A percentile compares a stretch with the other conserved stretches of the same genome.
Conservation (phyloP, 345 rosid genomes). For the Salix purpurea region DNA sequence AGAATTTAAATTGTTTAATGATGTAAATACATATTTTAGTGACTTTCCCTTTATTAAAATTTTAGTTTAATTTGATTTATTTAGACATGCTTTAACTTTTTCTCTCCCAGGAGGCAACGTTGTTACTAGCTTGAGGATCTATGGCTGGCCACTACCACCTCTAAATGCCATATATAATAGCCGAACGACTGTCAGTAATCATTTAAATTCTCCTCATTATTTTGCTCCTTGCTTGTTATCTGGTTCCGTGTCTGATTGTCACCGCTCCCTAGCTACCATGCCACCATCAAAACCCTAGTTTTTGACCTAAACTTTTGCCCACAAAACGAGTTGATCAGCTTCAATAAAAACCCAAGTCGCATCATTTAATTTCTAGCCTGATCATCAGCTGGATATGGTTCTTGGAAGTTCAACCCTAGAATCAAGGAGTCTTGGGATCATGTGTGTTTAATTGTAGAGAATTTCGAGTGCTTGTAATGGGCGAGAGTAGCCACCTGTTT, state of each 20-base stretch:
- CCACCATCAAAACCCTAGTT: not conserved
- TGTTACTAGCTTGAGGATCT: not conserved
- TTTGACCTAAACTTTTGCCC: not conserved
- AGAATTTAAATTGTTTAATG: too few species aligned
- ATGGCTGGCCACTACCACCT: slow-evolving; percentile 19
- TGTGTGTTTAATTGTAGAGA: not conserved
- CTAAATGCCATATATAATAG: slow-evolving; percentile 7
- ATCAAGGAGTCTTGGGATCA: not conserved
- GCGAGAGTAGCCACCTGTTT: not conserved
- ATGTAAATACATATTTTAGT: too few species aligned
- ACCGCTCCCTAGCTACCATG: not conserved
- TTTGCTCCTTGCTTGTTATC: slow-evolving; percentile 23
- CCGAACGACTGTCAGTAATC: not conserved
- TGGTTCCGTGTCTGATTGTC: slow-evolving; percentile 11
- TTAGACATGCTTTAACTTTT: not conserved
- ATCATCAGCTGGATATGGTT: not conserved
- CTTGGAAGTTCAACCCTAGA: not conserved
- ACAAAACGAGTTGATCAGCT: not conserved
- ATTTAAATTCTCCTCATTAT: not conserved
- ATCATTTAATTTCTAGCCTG: not conserved
- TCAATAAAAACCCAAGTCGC: not conserved
- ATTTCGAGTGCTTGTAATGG: not conserved
- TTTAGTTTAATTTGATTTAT: not conserved
- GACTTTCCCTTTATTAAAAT: not conserved
- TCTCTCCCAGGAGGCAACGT: not conserved